Conservation (phyloP, 352 stramenopile genomes). For the Globisporangium apiculatum region DNA sequence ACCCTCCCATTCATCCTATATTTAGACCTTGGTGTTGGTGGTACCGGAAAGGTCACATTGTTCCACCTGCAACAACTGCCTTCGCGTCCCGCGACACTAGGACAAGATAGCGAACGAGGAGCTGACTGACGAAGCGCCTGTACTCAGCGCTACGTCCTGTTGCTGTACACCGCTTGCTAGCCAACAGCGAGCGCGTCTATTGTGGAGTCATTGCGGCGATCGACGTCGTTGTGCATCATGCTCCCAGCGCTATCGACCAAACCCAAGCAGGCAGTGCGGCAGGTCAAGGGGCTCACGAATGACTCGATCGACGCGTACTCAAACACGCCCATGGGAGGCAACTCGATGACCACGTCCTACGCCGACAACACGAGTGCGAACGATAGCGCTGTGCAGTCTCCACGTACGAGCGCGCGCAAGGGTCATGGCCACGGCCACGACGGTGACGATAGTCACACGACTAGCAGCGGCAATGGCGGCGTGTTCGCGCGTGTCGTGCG, state of each 20-base stretch:
- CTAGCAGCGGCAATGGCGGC: conserved; percentile 1
- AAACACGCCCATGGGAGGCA: conserved; percentile 35
- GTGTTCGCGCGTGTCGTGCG: conserved; percentile 53
- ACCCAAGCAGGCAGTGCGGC: conserved; percentile 74
- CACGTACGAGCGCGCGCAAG: conserved; percentile 17
- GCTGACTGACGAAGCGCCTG: too few relatives aligned
- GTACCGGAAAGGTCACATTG: too few relatives aligned
- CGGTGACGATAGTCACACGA: conserved; percentile 8
- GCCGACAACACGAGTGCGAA: conserved; percentile 42
- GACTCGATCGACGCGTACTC: conserved; percentile 85
- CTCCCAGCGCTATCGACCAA: conserved; percentile 77
- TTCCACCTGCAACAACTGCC: too few relatives aligned
- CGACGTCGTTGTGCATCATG: conserved; percentile 18
- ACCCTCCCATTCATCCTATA: too few relatives aligned
- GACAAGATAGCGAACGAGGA: too few relatives aligned
- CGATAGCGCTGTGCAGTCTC: conserved; percentile 10
- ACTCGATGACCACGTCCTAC: conserved; percentile 26
- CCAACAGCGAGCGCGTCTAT: too few relatives aligned
- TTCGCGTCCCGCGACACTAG: too few relatives aligned
- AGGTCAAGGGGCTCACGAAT: conserved; percentile 76
- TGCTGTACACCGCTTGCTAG: too few relatives aligned
- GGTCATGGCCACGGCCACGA: conserved; percentile 9
- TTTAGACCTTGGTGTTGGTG: too few relatives aligned
- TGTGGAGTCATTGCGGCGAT: too few relatives aligned
- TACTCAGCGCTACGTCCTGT: too few relatives aligned